A percentile compares a stretch with the other conserved stretches of the same genome.
These are phyloP conservation scores for Boletus huronensis DNA, from an alignment of 768 basidiomycete genomes.

Conservation along the genomic window DNA sequence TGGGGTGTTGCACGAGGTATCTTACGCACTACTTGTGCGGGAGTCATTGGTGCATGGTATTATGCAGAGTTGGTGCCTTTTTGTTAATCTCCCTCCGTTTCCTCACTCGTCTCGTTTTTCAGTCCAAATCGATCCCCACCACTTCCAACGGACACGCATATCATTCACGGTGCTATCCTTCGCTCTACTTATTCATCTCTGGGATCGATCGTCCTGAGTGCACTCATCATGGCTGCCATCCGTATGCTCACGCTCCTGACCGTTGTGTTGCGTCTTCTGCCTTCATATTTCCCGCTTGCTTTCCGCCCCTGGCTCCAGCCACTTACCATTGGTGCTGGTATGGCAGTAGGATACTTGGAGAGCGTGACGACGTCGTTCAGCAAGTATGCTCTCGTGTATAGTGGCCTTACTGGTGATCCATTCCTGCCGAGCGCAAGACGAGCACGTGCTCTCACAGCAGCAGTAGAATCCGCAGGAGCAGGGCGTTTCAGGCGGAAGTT, in stretches of 20 bases:
- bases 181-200: constrained; percentile 80
- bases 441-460: constrained; percentile 53
- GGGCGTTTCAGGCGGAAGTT: constrained; percentile 46
- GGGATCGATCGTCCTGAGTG: constrained; percentile 74
- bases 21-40: constrained; percentile 70
- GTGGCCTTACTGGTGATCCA: constrained; percentile 70
- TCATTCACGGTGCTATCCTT: constrained; percentile 71
- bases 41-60: constrained; percentile 91
- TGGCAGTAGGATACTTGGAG: constrained; percentile 45
- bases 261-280: constrained; percentile 51
- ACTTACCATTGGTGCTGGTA: constrained; percentile 32
- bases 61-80: constrained; percentile 53
- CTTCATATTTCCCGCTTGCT: constrained; percentile 46
- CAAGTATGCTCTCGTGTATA: constrained; percentile 66
- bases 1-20: constrained; percentile 79
- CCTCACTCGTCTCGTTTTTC: constrained; percentile 6
- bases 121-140: constrained; percentile 35
- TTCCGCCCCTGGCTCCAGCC: constrained; percentile 42
- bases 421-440: constrained; percentile 59
- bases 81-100: neutral
- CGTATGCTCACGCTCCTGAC: constrained; percentile 52
- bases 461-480: constrained; percentile 45
- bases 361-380: constrained; percentile 50
- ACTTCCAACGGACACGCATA: constrained; percentile 57
- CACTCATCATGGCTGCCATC: constrained; percentile 72